Evolutionary conservation across 352 stramenopile genomes (phyloP), one percentile per base, ranked within the genome.

Genomic region (Phytophthora fragariae): DNA sequence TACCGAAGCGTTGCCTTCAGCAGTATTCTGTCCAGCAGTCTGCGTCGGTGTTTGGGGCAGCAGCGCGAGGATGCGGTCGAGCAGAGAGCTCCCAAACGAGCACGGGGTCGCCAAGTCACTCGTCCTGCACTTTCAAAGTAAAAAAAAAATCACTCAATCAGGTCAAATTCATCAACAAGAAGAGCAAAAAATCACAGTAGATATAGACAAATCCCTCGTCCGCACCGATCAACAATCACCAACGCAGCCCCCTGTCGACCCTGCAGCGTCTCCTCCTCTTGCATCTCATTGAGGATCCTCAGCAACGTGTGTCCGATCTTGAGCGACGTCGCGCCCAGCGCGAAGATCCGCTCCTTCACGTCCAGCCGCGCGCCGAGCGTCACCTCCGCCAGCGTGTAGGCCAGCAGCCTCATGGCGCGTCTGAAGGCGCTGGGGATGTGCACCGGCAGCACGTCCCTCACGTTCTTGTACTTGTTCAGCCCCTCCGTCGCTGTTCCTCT

Each of bases 221-320:
- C 73, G 33, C 66, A 94, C 88, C 88, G 71, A 67, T 95, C 88
- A 33, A 95, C 49, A 31, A 95, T 75, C 11, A 95, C 70, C 47
- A 95, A 50, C 0, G 86, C 85, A 1, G 88, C 85, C 14, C 68
- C n/a, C 50, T 91, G 75, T 39, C 83, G 74, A 7, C 70, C 72
- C 57, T 89, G 78, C 5, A 88, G 37, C 2, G 68, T 81, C 24
- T 71, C 68, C 31, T 90, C 86, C 67, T 91, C 78, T 56, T 92
- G 60, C 6, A 88, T 21, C 27, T 92, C 82, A 57, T 87, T 79
- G 59, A 93, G 63, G 19, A 92, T 93, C 15, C 73, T 76, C 56
- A 90, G 73, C 60, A 95, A 58, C 7, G 88, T 95, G 61, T 95
- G 85, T 9, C 88, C 88, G 24, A 95, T 90, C 64, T 95, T 95